These are phyloP conservation scores for Rubia tinctorum DNA, from an alignment of 305 asterid species.

Conservation along the genomic window DNA sequence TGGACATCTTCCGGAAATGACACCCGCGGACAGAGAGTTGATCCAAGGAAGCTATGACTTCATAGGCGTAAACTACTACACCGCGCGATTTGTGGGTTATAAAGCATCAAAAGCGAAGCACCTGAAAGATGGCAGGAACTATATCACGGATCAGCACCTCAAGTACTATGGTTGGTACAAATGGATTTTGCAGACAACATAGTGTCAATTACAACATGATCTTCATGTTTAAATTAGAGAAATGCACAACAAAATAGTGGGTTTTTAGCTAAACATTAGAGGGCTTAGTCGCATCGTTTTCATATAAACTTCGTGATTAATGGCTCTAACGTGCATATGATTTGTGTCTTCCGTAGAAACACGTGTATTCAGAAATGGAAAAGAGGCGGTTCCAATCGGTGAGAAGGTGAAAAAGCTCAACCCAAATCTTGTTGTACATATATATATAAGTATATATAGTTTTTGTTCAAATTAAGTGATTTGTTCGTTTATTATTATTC, in stretches of 20 bases:
- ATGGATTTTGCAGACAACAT: background rate
- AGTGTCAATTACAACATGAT: too few relatives aligned
- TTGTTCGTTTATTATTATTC: background rate
- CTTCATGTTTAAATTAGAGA: too few relatives aligned
- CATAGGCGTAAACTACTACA: background rate
- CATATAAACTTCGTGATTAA: too few relatives aligned
- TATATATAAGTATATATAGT: too few relatives aligned
- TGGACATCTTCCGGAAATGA: background rate
- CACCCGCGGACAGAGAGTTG: background rate
- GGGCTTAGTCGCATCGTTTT: too few relatives aligned
- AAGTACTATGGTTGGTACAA: background rate
- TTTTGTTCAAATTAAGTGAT: background rate
- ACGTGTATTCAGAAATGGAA: background rate
- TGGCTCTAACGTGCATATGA: background rate
- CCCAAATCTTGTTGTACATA: background rate
- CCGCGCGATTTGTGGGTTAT: background rate
- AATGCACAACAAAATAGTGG: too few relatives aligned
- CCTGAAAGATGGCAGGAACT: background rate
- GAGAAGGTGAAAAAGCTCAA: background rate
- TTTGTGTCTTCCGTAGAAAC: background rate
- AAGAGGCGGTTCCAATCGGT: background rate
- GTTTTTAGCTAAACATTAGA: too few relatives aligned
- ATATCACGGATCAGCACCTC: background rate
- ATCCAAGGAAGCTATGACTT: constrained; percentile 1
- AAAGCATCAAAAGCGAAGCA: background rate